Evolutionary conservation across 371 early-diverging fungal genomes (phyloP), one percentile per base, ranked within the genome.

Genomic region (Vittaforma corneae): DNA sequence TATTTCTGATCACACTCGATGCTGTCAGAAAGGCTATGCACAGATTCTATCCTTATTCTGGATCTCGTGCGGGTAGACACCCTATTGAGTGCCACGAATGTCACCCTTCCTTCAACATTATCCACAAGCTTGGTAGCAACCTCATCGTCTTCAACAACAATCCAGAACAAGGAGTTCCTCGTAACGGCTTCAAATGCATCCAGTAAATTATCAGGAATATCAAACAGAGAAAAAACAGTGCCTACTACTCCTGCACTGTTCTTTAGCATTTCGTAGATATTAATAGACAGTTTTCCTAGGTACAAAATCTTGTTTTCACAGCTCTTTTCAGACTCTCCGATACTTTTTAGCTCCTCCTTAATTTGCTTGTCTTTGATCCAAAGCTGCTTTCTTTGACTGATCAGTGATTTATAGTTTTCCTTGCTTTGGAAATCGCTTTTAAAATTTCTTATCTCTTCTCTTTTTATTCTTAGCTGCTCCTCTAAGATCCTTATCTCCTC

Each of bases 71-170:
- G 33, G 24, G 22, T 5, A 35, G 48, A 42, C 0, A 72, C 56
- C 46, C 58, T 62, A 62, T 65, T 92, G 40, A 97, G 79, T 0
- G 97, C 95, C 82, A 96, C 90, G 74, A 96, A 91, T 0, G 95
- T 95, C 44, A 92, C 85, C 2, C 93, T 84, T 2, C 92, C 92
- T 64, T 82, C 84, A 80, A 93, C 79, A 29, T 80, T 82, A 32
- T 86, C 83, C 37, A 95, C 70, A 2, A 95, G 69, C 11, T 68
- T 70, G 0, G 87, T 81, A 0, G 93, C 95, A 1, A 91, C 89
- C 1, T 83, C 83, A 64, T 93, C 93, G 1, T 84, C 86, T 71
- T 93, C 91, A 0, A 96, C 95, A 11, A 97, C 94, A 14, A 98
- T 84, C 73, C 92, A 90, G 80, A 92, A 93, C 38, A 98, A 79